Percentiles rank a stretch among this genome's conserved stretches.
These are phyloP conservation scores for Solanum virginianum DNA, from an alignment of 257 asterid genomes.

Conservation along the genomic window DNA sequence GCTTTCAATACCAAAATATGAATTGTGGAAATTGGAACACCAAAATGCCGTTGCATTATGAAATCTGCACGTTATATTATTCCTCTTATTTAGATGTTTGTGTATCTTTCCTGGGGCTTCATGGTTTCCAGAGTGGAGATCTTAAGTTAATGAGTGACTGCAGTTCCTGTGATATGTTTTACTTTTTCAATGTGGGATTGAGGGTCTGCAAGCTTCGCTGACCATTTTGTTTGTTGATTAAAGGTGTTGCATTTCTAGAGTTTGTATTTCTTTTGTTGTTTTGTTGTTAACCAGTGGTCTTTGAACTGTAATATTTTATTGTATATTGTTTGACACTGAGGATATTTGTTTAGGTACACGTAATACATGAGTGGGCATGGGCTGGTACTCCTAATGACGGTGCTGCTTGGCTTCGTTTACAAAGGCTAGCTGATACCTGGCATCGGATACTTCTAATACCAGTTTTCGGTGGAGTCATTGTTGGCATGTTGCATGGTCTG, in stretches of 20 bases:
- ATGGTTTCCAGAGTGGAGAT: not conserved
- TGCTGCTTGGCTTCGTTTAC: constrained; percentile 97
- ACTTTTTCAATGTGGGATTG: not conserved
- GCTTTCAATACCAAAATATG: not conserved
- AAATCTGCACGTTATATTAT: not conserved
- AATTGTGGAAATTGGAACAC: not conserved
- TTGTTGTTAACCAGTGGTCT: not conserved
- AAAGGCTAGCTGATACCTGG: constrained; percentile 92
- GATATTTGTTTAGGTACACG: constrained; percentile 56
- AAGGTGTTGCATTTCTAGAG: not conserved
- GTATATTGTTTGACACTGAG: not conserved
- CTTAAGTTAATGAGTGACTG: not conserved
- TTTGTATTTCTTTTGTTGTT: not conserved
- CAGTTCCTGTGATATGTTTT: not conserved
- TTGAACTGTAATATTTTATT: not conserved
- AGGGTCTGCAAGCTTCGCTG: not conserved
- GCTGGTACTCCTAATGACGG: constrained; percentile 99
- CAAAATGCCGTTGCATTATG: not conserved
- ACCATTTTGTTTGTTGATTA: not conserved
- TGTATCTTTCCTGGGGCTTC: not conserved
- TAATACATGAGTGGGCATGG: constrained; percentile 98
- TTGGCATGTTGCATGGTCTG: constrained; percentile 94
- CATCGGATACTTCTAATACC: constrained; percentile 91
- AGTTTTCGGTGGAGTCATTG: constrained; percentile 90
- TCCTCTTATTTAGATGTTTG: not conserved